Evolutionary conservation across 1,284 basidiomycete genomes (phyloP), one percentile per base, ranked within the genome.

Genomic region (Ceratobasidium sp.): DNA sequence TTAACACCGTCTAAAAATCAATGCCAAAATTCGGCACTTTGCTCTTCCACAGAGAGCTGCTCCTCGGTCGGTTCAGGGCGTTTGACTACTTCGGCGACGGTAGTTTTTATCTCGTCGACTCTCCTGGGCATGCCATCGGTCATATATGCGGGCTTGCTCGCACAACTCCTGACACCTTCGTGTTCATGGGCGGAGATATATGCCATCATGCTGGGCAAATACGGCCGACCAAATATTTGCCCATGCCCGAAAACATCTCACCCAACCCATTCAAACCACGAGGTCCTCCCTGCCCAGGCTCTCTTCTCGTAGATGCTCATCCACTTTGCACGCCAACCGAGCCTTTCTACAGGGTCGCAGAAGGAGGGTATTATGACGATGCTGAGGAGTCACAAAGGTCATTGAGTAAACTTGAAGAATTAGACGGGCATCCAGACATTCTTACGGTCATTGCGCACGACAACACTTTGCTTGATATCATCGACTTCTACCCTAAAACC

Each of bases 71-170:
- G 10, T 61, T 61, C 23, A 48, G 71, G 28, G 73, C 74, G 7
- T 67, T 77, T 69, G 81, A 81, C 68, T 74, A 81, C 28, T 80
- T 76, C 46, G 77, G 74, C 26, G 81, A 81, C 40, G 81, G 80
- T 26, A 78, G 78, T 2, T n/a, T 80, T 64, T 50, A 80, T 26
- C 40, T 81, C 20, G 73, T 78, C 50, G 54, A 78, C 5, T 52
- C 79, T 1, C 69, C 69, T 1, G 80, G 81, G 4, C 81, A 81
- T 67, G 80, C 80, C 13, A 33, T 74, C n/a, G 59, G 70, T 10
- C 59, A 74, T 46, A 62, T 74, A 4, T 74, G 57, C 33, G 70
- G 70, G 7, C 59, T 74, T 15, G 70, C 59, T 20, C 70, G 70
- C 12, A 74, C 70, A 13, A 74, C 70, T 17, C 70, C 59, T 13